These are phyloP conservation scores for Diaporthe capsici DNA, from an alignment of 2,329 filamentous ascomycete genomes.

Conservation along the genomic window DNA sequence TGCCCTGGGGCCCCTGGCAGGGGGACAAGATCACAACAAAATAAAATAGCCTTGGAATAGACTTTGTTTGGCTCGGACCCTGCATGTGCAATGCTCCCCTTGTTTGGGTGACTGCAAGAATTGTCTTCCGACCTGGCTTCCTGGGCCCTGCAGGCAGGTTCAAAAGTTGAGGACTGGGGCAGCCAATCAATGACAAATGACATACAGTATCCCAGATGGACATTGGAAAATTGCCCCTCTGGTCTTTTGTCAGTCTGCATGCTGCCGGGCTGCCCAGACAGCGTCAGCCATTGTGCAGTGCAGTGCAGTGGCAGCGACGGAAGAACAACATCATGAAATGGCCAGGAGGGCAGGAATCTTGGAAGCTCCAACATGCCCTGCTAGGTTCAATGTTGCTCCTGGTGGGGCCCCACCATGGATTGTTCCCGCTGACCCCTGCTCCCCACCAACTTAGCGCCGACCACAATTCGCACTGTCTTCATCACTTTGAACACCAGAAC, in stretches of 20 bases:
- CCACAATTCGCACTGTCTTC: not conserved
- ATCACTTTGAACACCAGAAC: fast-evolving
- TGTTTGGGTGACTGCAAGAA: not conserved
- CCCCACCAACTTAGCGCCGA: not conserved
- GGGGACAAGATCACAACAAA: not conserved
- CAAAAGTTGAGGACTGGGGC: not conserved
- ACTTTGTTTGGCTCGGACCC: slow-evolving; percentile 10
- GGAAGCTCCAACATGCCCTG: slow-evolving; percentile 11
- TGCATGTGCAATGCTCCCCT: slow-evolving; percentile 7
- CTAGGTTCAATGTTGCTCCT: slow-evolving; percentile 16
- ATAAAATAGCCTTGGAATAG: slow-evolving; percentile 4
- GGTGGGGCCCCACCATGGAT: slow-evolving; percentile 19
- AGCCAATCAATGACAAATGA: not conserved
- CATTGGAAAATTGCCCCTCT: too few relatives aligned
- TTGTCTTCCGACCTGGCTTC: not conserved
- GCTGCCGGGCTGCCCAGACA: not conserved
- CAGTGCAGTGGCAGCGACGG: not conserved
- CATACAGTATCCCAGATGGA: not conserved
- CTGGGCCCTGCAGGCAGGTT: not conserved
- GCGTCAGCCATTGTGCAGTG: not conserved
- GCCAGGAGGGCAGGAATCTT: not conserved
- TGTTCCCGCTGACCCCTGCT: slow-evolving; percentile 19
- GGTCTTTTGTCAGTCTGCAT: not conserved
- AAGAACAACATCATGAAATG: not conserved
- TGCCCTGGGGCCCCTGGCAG: not conserved